Evolutionary conservation across 257 asterid species (phyloP), one percentile per base, ranked within the genome.

Genomic region (Nemophila menziesii): DNA sequence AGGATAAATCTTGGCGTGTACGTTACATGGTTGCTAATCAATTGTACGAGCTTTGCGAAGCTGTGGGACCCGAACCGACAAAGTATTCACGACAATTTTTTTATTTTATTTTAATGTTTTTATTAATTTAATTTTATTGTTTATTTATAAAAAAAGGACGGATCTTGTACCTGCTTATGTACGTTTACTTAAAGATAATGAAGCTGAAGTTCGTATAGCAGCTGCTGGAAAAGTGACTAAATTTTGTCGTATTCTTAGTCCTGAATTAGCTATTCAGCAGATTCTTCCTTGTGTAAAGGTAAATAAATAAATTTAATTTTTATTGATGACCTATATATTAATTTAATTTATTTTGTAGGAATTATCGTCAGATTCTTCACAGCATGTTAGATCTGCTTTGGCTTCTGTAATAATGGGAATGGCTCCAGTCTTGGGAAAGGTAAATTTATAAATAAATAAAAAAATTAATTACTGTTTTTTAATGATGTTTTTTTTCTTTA

Each of bases 1-100:
- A 84, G 98, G 98, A 89, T 62, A 89, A 89, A 65, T 89, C 98
- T 42, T 89, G 98, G 98, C 98, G 98, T 57, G 98, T 89, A 24
- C 86, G 98, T 14, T 89, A 84, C 69, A 84, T 89, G 98, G 98
- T 89, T 54, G 98, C 98, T 49, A 89, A 89, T 65, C 98, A 89
- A 50, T 55, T 89, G 64, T 89, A 89, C 44, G 98, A 89, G 71
- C 82, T 89, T 49, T 89, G 98, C 45, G 98, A 89, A 80, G 93
- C 93, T 53, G 98, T 89, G 40, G 98, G 96, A 54, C 92, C 90
- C 50, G 98, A 89, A 40, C 84, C 94, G 48, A 78, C 94, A 11
- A 81, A 75, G 98, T 89, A 47, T n/a, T 39, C 38, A 39, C 21
- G 33, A 20, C 17, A 33, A 19, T 14, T 8, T 29, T 10, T 29